Evolutionary conservation across 2,329 filamentous ascomycete genomes (phyloP).

Genomic region (Epichloe elymi): DNA sequence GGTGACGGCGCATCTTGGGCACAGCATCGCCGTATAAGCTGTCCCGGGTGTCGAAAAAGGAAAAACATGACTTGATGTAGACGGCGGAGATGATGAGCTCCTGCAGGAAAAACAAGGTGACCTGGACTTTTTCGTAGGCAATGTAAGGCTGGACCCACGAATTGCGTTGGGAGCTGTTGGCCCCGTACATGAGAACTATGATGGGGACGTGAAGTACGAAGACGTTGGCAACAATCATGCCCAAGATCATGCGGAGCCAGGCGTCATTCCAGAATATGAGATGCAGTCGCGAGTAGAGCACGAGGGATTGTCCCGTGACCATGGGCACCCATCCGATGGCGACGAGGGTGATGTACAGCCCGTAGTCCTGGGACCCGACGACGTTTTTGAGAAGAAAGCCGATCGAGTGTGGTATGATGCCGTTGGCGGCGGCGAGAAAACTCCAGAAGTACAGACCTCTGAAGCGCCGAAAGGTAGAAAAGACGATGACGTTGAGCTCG

Average conservation of each 20-base stretch:
- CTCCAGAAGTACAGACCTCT: conserved; percentile 26
- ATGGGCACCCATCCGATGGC: conserved; percentile 24
- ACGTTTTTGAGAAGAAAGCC: conserved; percentile 32
- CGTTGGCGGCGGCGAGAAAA: conserved; percentile 19
- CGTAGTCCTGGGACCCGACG: conserved; percentile 8
- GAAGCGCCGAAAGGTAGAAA: conserved; percentile 18
- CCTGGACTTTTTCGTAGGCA: conserved; percentile 37
- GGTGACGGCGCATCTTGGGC: conserved; percentile 16
- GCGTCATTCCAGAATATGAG: conserved; percentile 38
- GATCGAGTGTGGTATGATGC: conserved; percentile 22
- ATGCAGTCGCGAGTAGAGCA: conserved; percentile 49
- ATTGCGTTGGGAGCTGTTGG: conserved; percentile 20
- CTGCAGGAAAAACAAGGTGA: conserved; percentile 40
- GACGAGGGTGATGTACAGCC: conserved; percentile 11
- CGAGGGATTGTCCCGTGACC: conserved; percentile 46
- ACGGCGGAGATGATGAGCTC: conserved; percentile 36
- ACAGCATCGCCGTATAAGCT: conserved; percentile 12
- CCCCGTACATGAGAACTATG: conserved; percentile 40
- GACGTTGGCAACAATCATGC: conserved; percentile 42
- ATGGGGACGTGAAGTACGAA: conserved; percentile 40
- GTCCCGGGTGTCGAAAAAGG: conserved; percentile 28
- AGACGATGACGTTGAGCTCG: conserved; percentile 19
- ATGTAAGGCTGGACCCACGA: conserved; percentile 19
- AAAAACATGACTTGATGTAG: conserved; percentile 38
- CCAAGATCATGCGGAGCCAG: conserved; percentile 34